A percentile compares a stretch with the other conserved stretches of the same genome.
These are phyloP conservation scores for Thalia dealbata DNA, from an alignment of 176 grass and related monocot genomes.

Conservation along the genomic window DNA sequence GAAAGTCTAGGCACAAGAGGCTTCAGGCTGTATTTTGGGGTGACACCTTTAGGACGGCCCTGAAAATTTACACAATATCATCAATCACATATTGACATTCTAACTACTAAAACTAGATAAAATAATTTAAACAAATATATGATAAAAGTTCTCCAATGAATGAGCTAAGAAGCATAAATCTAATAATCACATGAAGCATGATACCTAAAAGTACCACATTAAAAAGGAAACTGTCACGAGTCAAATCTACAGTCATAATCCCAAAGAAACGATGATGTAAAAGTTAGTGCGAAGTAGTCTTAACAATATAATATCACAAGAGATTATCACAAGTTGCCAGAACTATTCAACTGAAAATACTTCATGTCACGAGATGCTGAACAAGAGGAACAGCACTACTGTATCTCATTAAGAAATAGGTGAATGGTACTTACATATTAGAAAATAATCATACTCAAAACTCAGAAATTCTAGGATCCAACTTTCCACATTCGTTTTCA, in stretches of 20 bases:
- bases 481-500: not conserved
- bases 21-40: conserved; percentile 93
- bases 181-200: too few species aligned
- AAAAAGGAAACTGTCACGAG: too few species aligned
- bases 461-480: not conserved
- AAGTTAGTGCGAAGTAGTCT: not conserved
- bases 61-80: conserved; percentile 12
- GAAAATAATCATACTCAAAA: too few species aligned
- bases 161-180: too few species aligned
- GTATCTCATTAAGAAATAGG: not conserved
- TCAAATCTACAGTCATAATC: too few species aligned
- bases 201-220: too few species aligned
- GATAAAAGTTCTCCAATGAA: not conserved
- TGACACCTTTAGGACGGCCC: conserved; percentile 94
- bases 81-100: not conserved
- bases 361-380: not conserved
- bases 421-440: not conserved
- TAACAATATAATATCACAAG: too few species aligned
- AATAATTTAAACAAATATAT: not conserved
- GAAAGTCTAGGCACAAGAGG: conserved; percentile 86
- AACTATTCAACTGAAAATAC: not conserved
- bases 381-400: not conserved
- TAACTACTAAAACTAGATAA: not conserved
- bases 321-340: too few species aligned
- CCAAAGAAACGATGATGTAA: too few species aligned